These are phyloP conservation scores for Pseudocercospora crystallina DNA, from an alignment of 2,329 filamentous ascomycete species.

Conservation along the genomic window DNA sequence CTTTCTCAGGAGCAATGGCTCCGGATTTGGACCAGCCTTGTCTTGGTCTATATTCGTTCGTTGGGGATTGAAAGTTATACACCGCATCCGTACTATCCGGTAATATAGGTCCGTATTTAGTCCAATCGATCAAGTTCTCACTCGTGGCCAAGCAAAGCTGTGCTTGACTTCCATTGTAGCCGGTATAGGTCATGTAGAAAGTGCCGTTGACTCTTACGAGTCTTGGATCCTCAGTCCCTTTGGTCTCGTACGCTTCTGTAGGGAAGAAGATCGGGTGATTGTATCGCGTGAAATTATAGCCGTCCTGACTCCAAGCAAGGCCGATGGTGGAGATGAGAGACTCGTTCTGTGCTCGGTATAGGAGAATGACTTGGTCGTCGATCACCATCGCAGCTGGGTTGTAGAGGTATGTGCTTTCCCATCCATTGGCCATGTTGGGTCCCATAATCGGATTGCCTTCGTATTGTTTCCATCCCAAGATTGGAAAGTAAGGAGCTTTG, in stretches of 20 bases:
- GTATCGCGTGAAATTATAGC: slow-evolving; percentile 37
- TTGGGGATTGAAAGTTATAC: slow-evolving; percentile 14
- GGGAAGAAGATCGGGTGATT: slow-evolving; percentile 35
- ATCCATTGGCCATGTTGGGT: slow-evolving; percentile 25
- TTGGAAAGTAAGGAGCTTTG: slow-evolving; percentile 30
- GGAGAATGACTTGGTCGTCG: slow-evolving; percentile 34
- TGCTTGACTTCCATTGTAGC: slow-evolving; percentile 33
- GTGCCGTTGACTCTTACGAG: slow-evolving; percentile 39
- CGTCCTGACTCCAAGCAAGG: slow-evolving; percentile 40
- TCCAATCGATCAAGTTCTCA: slow-evolving; percentile 38
- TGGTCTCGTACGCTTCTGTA: slow-evolving; percentile 37
- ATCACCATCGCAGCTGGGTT: slow-evolving; percentile 34
- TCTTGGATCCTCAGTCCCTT: slow-evolving; percentile 40
- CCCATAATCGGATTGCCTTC: slow-evolving; percentile 26
- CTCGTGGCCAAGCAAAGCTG: slow-evolving; percentile 40
- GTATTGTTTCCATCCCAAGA: slow-evolving; percentile 31
- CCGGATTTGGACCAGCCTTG: slow-evolving; percentile 27
- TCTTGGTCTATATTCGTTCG: slow-evolving; percentile 21
- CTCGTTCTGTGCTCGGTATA: slow-evolving; percentile 40
- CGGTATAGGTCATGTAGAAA: slow-evolving; percentile 42
- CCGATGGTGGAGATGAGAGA: slow-evolving; percentile 36
- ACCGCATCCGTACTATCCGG: slow-evolving; percentile 29
- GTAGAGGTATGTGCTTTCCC: slow-evolving; percentile 34
- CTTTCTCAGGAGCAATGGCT: slow-evolving; percentile 33
- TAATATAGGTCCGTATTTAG: slow-evolving; percentile 33